Evolutionary conservation across 768 basidiomycete species (phyloP).

Genomic region (Nidularia pulvinata): DNA sequence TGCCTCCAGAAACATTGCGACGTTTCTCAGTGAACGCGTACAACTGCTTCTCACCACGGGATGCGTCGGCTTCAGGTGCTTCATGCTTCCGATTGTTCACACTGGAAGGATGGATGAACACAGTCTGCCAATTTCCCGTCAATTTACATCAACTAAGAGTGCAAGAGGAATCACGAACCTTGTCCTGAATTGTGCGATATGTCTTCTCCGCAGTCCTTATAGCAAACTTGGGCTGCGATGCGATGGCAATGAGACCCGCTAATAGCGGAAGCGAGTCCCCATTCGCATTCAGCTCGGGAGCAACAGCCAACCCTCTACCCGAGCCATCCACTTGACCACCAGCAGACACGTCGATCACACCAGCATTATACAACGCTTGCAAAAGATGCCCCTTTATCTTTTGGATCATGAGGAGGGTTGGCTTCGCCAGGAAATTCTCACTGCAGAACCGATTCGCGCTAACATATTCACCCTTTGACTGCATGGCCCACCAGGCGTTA

Average conservation of each 20-base stretch:
- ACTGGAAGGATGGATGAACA: conserved; percentile 83
- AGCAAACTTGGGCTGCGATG: conserved; percentile 90
- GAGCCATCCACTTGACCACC: conserved; percentile 47
- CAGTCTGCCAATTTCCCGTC: conserved; percentile 39
- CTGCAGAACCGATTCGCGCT: conserved; percentile 74
- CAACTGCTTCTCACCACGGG: conserved; percentile 62
- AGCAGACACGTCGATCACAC: conserved; percentile 81
- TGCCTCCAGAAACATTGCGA: conserved; percentile 61
- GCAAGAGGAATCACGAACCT: conserved; percentile 44
- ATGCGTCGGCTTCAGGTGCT: conserved; percentile 20
- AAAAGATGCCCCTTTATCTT: conserved; percentile 81
- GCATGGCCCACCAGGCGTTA: conserved; percentile 78
- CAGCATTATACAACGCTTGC: conserved; percentile 74
- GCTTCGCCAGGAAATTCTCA: conserved; percentile 88
- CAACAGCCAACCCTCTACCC: conserved; percentile 42
- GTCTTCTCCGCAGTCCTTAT: conserved; percentile 68
- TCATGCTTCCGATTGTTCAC: conserved; percentile 75
- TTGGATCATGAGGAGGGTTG: conserved; percentile 79
- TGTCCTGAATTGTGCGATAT: conserved; percentile 79
- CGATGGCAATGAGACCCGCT: conserved; percentile 82
- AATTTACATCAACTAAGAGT: conserved; percentile 5
- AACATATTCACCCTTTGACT: conserved; percentile 61
- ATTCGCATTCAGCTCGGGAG: conserved; percentile 70
- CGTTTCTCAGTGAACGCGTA: conserved; percentile 86
- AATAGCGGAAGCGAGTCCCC: conserved; percentile 75